Percentiles rank a stretch among this genome's conserved stretches.
Conservation (phyloP, 345 rosid genomes). For the Eutrema japonicum region DNA sequence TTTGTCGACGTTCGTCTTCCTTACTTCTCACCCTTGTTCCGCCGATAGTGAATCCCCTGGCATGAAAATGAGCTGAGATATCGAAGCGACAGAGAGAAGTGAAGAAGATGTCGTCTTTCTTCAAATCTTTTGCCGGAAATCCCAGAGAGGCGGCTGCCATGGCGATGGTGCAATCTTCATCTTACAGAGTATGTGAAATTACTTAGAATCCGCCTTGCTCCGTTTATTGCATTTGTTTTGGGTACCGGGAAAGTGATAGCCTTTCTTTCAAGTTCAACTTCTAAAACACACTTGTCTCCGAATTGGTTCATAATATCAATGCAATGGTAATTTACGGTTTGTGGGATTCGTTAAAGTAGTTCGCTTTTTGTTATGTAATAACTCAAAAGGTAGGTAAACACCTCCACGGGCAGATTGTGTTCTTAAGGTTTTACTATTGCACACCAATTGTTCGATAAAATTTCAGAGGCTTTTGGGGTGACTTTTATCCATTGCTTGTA, state of each 20-base stretch:
- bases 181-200: slow-evolving; percentile 55
- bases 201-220: background rate
- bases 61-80: slow-evolving; percentile 12
- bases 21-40: slow-evolving; percentile 11
- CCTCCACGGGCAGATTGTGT: background rate
- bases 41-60: background rate
- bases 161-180: slow-evolving; percentile 68
- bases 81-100: background rate
- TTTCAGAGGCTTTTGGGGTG: slow-evolving; percentile 28
- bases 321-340: background rate
- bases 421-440: slow-evolving; percentile 16
- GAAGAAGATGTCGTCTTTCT: slow-evolving; percentile 50
- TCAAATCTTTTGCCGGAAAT: slow-evolving; percentile 61
- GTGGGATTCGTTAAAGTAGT: background rate
- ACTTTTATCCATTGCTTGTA: background rate
- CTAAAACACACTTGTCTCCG: background rate
- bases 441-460: slow-evolving; percentile 51
- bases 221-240: background rate
- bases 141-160: slow-evolving; percentile 61
- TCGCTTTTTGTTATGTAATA: background rate
- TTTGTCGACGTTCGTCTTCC: slow-evolving; percentile 15
- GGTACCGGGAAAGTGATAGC: background rate
- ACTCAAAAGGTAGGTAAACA: background rate
- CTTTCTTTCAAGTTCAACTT: background rate
- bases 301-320: background rate